phyloP scores from a whole-genome alignment of 2,329 filamentous ascomycete species.

The Claviceps sp. region DNA sequence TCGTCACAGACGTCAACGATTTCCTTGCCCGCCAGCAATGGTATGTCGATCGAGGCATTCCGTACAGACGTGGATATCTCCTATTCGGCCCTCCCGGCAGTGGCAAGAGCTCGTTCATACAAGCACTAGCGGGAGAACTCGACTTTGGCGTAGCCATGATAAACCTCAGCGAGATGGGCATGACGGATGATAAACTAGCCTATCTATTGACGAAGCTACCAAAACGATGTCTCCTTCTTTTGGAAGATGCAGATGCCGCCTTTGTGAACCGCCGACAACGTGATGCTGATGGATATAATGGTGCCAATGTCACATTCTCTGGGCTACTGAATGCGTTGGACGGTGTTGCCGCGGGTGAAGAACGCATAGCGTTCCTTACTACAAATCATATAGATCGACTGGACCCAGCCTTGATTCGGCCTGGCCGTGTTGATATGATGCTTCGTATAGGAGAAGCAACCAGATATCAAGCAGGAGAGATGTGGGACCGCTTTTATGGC shows the following conservation, averaged over 20 bases:
- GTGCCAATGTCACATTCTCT: conserved; percentile 86
- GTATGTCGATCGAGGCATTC: conserved; percentile 92
- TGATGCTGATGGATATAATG: conserved; percentile 71
- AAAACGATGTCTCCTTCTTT: conserved; percentile 63
- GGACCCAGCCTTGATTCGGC: conserved; percentile 78
- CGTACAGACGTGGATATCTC: conserved; percentile 79
- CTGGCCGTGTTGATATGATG: conserved; percentile 88
- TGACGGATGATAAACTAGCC: conserved; percentile 81
- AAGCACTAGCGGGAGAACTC: conserved; percentile 81
- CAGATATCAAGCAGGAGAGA: conserved; percentile 65
- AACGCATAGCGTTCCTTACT: conserved; percentile 85
- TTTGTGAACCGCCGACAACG: conserved; percentile 69
- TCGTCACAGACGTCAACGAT: conserved; percentile 69
- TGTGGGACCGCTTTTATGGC: conserved; percentile 94
- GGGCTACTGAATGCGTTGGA: conserved; percentile 77
- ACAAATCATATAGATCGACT: conserved; percentile 88
- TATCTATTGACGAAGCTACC: conserved; percentile 78
- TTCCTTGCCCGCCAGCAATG: conserved; percentile 69
- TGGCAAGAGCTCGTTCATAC: conserved; percentile 92
- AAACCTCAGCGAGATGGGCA: conserved; percentile 76
- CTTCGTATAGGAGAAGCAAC: conserved; percentile 81
- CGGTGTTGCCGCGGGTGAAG: conserved; percentile 87
- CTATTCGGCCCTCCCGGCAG: conserved; percentile 82
- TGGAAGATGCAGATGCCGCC: conserved; percentile 87
- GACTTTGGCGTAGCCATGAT: conserved; percentile 89